phyloP scores from a whole-genome alignment of 192 early-diverging fungal genomes.

The Gigaspora rosea region DNA sequence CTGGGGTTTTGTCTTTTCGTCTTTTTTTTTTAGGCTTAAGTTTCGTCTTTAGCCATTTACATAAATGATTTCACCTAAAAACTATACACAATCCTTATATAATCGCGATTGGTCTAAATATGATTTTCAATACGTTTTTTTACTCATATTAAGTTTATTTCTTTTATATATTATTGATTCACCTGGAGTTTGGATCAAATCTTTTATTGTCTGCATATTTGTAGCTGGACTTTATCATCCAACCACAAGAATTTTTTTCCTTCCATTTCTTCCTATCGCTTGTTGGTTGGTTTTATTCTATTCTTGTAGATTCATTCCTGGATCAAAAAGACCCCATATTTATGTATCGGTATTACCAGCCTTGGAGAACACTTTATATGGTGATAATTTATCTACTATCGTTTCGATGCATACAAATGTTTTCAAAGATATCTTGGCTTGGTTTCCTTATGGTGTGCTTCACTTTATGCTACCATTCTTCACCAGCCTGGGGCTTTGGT shows the following conservation, averaged over 20 bases:
- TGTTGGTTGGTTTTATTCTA: slow-evolving; percentile 61
- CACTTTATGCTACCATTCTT: slow-evolving; percentile 70
- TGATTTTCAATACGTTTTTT: slow-evolving; percentile 50
- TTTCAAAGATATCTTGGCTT: slow-evolving; percentile 63
- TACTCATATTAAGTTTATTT: slow-evolving; percentile 41
- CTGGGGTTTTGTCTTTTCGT: too few species aligned
- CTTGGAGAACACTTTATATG: slow-evolving; percentile 69
- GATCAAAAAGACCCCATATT: slow-evolving; percentile 57
- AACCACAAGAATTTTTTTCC: slow-evolving; percentile 50
- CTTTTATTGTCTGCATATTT: slow-evolving; percentile 37
- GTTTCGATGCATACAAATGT: slow-evolving; percentile 53
- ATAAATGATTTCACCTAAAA: too few species aligned
- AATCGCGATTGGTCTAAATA: slow-evolving; percentile 45
- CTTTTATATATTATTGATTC: slow-evolving; percentile 46
- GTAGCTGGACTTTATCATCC: slow-evolving; percentile 42
- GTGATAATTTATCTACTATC: slow-evolving; percentile 63
- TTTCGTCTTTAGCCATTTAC: too few species aligned
- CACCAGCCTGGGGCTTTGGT: slow-evolving; percentile 49
- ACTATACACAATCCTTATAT: slow-evolving; percentile 10
- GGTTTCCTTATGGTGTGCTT: slow-evolving; percentile 74
- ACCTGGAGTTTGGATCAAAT: slow-evolving; percentile 39
- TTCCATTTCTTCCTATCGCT: slow-evolving; percentile 56
- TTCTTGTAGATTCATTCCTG: slow-evolving; percentile 55
- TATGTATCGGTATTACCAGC: slow-evolving; percentile 66
- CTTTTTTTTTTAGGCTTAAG: too few species aligned